Evolutionary conservation across 1,284 basidiomycete species (phyloP), one percentile per base, ranked within the genome.

Genomic region (Papiliotrema terrestris): DNA sequence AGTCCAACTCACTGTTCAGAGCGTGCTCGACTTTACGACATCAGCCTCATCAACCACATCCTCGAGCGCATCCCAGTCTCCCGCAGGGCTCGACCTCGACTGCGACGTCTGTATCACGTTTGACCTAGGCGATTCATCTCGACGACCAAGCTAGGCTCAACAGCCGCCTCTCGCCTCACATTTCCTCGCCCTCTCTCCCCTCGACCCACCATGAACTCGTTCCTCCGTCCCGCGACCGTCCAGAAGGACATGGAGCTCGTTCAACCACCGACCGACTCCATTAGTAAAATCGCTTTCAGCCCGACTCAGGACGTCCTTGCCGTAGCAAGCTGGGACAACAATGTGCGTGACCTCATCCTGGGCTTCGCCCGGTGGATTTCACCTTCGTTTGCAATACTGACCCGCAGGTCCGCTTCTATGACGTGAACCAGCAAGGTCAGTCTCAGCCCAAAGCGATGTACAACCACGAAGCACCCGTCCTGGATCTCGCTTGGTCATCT

Each of bases 401-500:
- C 29, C 11, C 4, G 26, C 5, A 81, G 79, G 80, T 82, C n/a
- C 74, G 83, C 45, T 72, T 83, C 50, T 84, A 84, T 69, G 80
- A 83, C 63, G 79, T 84, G 57, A 78, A 78, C 51, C 59, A 65
- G 5, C 72, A 75, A 47, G 80, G 81, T 1, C 80, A 81, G 57
- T 79, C 78, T 5, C 84, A 87, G 67, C 85, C 88, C 19, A 90
- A 89, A 75, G 89, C 89, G 0, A 86, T 87, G 81, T 91, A 89
- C 71, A 76, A 80, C 23, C 92, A 95, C 72, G 85, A 90, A 67
- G 89, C 82, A 0, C 90, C 91, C 0, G 89, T 91, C 2, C 73
- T 95, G 58, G 85, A 86, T 61, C 82, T 91, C 5, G 86, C 85
- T 65, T 94, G 91, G 91, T 88, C 86, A 71, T 86, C 85, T 49